Evolutionary conservation across 2,329 filamentous ascomycete genomes (phyloP).

Genomic region (Beauveria bassiana): DNA sequence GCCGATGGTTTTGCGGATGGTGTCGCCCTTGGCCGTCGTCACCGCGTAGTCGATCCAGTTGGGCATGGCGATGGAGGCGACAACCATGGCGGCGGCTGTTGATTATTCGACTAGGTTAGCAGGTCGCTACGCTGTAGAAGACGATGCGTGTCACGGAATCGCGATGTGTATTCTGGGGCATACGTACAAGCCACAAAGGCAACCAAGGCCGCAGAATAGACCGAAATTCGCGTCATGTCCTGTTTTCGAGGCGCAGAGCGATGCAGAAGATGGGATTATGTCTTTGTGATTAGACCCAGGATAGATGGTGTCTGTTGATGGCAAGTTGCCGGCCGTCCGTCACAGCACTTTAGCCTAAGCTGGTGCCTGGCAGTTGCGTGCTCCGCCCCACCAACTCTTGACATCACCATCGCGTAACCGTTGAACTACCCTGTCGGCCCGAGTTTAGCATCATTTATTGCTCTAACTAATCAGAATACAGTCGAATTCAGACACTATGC

Average conservation of each 20-base stretch:
- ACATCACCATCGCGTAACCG: background rate
- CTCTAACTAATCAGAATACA: background rate
- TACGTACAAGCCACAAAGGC: conserved; percentile 37
- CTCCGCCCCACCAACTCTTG: background rate
- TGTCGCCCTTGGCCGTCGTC: conserved; percentile 37
- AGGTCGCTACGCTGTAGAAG: background rate
- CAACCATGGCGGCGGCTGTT: conserved; percentile 61
- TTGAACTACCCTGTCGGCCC: background rate
- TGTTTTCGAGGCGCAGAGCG: background rate
- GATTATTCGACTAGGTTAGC: background rate
- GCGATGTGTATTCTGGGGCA: background rate
- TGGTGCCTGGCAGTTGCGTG: background rate
- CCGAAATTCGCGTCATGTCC: conserved; percentile 35
- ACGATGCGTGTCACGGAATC: background rate
- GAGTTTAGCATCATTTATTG: background rate
- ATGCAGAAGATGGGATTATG: background rate
- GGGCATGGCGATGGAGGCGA: conserved; percentile 60
- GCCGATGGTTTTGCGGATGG: conserved; percentile 57
- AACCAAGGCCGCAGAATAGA: conserved; percentile 35
- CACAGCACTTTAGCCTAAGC: background rate
- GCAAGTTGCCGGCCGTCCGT: background rate
- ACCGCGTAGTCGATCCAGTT: conserved; percentile 63
- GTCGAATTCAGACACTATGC: no score
- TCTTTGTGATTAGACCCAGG: background rate
- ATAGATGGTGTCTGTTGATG: background rate